Conservation (phyloP, 306 rosid species). For the Pterocarpus macrocarpus region DNA sequence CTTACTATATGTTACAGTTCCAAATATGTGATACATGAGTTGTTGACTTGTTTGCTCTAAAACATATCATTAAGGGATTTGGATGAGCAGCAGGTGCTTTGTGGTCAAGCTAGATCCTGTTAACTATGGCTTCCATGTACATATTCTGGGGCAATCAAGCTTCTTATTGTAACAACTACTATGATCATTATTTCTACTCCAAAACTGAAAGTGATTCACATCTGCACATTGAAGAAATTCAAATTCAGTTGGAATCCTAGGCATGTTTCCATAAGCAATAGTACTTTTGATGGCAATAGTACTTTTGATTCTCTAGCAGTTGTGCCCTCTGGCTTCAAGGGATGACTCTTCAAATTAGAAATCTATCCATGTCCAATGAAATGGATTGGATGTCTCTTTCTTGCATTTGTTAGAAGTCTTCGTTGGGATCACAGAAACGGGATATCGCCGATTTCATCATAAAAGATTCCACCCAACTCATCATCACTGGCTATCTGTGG, state of each 20-base stretch:
- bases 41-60: not conserved
- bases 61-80: not conserved
- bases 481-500: conserved; percentile 48
- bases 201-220: conserved; percentile 29
- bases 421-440: conserved; percentile 58
- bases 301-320: conserved; percentile 33
- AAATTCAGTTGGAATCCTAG: conserved; percentile 7
- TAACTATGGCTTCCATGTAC: conserved; percentile 5
- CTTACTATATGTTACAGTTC: not conserved
- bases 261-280: not conserved
- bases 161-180: not conserved
- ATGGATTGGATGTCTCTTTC: conserved; percentile 56
- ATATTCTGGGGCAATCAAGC: conserved; percentile 2
- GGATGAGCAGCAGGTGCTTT: conserved; percentile 6
- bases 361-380: conserved; percentile 33
- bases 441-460: conserved; percentile 54
- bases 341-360: not conserved
- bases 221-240: conserved; percentile 18
- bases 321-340: conserved; percentile 1
- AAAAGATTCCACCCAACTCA: conserved; percentile 63
- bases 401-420: conserved; percentile 50
- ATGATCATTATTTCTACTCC: conserved; percentile 30
- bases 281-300: conserved; percentile 30
- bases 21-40: conserved; percentile 2
- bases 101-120: conserved; percentile 2